Evolutionary conservation across 2,329 filamentous ascomycete genomes (phyloP).

Genomic region (Alternaria sp.): DNA sequence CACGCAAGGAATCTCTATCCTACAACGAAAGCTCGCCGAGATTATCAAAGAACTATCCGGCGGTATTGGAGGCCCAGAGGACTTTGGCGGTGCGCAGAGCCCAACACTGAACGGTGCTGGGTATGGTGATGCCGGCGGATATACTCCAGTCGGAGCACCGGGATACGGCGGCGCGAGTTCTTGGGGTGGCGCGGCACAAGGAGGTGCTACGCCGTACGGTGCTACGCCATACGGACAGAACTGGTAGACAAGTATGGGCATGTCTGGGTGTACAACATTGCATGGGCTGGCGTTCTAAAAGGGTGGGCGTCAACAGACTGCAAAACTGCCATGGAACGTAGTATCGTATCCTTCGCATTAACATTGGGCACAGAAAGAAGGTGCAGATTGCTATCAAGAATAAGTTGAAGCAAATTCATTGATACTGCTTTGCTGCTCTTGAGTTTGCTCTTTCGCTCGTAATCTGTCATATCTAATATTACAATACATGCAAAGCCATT

Average conservation of each 20-base stretch:
- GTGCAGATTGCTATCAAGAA: background rate
- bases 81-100: slow-evolving; percentile 71
- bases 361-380: background rate
- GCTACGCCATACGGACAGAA: slow-evolving; percentile 67
- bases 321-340: background rate
- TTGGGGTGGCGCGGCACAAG: slow-evolving; percentile 65
- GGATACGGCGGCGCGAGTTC: slow-evolving; percentile 61
- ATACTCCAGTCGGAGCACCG: slow-evolving; percentile 67
- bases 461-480: slow-evolving; percentile 30
- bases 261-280: slow-evolving; percentile 31
- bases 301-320: slow-evolving; percentile 14
- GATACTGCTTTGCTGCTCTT: slow-evolving; percentile 12
- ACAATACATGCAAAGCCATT: slow-evolving; percentile 29
- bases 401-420: slow-evolving; percentile 14
- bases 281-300: slow-evolving; percentile 41
- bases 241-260: slow-evolving; percentile 25
- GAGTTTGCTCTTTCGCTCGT: slow-evolving; percentile 8
- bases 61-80: slow-evolving; percentile 61
- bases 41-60: slow-evolving; percentile 74
- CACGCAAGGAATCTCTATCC: slow-evolving; percentile 83
- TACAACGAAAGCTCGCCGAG: slow-evolving; percentile 89
- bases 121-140: slow-evolving; percentile 67
- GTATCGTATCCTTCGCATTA: background rate
- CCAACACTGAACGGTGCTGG: slow-evolving; percentile 63
- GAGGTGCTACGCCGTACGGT: slow-evolving; percentile 64